phyloP scores from a whole-genome alignment of 1,284 basidiomycete genomes.

The Violaceomyces palustris region DNA sequence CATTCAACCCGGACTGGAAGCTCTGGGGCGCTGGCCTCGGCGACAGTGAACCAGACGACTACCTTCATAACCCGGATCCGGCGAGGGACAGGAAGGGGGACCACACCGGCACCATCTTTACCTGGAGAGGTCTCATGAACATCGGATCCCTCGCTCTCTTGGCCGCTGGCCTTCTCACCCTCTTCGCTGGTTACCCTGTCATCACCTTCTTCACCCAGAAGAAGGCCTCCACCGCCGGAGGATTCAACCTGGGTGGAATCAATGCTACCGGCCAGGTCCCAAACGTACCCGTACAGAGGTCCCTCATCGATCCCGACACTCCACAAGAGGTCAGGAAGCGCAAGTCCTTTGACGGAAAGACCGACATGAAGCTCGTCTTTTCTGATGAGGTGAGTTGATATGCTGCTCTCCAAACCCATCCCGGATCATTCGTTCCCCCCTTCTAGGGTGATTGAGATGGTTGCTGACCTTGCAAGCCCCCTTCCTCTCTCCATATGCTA shows the following conservation, averaged over 20 bases:
- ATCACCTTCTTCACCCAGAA: constrained; percentile 8
- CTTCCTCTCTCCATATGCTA: too few species aligned
- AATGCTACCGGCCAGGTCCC: constrained; percentile 27
- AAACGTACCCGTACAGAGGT: constrained; percentile 10
- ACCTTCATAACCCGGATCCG: constrained; percentile 12
- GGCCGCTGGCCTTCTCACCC: constrained; percentile 14
- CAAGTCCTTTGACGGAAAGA: constrained; percentile 11
- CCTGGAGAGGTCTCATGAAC: constrained; percentile 22
- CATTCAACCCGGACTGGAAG: too few species aligned
- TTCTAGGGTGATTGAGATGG: too few species aligned
- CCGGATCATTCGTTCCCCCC: too few species aligned
- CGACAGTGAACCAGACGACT: constrained; percentile 25
- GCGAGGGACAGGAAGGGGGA: constrained; percentile 2
- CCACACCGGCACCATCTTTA: constrained; percentile 1
- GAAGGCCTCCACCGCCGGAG: constrained; percentile 10
- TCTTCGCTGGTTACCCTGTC: constrained; percentile 38
- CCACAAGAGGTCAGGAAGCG: constrained; percentile 16
- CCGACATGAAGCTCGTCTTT: constrained; percentile 41
- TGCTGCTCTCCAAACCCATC: too few species aligned
- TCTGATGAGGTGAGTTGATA: too few species aligned
- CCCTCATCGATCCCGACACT: constrained; percentile 42
- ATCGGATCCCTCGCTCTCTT: constrained; percentile 21
- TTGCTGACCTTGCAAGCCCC: too few species aligned
- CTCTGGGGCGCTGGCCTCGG: too few species aligned
- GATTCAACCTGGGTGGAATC: constrained; percentile 24